Evolutionary conservation across 1,139 yeast species (phyloP).

Genomic region (Scheffersomyces quercinus): DNA sequence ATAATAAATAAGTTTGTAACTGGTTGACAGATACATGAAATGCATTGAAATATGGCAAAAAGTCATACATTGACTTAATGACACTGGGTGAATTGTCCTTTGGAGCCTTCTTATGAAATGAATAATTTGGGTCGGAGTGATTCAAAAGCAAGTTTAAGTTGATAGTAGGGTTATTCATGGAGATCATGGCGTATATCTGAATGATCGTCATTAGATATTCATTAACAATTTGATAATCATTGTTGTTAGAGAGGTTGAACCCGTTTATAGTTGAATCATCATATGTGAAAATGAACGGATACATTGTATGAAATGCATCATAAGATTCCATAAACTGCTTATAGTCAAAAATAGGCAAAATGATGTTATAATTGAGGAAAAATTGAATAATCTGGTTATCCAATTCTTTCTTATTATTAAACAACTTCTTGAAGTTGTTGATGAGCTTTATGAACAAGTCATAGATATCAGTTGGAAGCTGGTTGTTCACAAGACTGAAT

Average conservation of each 20-base stretch:
- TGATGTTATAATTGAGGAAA: conserved; percentile 52
- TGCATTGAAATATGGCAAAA: conserved; percentile 47
- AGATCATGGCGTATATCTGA: conserved; percentile 48
- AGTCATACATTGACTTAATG: conserved; percentile 43
- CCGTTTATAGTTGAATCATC: conserved; percentile 53
- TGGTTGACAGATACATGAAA: conserved; percentile 45
- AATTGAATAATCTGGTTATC: conserved; percentile 53
- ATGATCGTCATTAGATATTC: conserved; percentile 51
- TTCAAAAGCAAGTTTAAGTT: conserved; percentile 43
- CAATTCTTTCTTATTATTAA: conserved; percentile 47
- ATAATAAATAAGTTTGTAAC: conserved; percentile 44
- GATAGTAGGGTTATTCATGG: conserved; percentile 49
- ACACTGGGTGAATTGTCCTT: conserved; percentile 18
- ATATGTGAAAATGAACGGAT: conserved; percentile 52
- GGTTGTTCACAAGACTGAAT: conserved; percentile 10
- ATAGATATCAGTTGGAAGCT: conserved; percentile 43
- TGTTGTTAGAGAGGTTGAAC: conserved; percentile 47
- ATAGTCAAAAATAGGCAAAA: conserved; percentile 64
- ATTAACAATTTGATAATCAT: conserved; percentile 52
- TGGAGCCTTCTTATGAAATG: conserved; percentile 16
- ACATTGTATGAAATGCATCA: conserved; percentile 58
- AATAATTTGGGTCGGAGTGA: conserved; percentile 39
- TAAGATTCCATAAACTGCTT: conserved; percentile 57
- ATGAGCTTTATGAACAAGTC: conserved; percentile 48
- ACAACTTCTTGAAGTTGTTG: conserved; percentile 47